These are phyloP conservation scores for Coniosporium tulheliwenetii DNA, from an alignment of 2,329 filamentous ascomycete species.

Conservation along the genomic window DNA sequence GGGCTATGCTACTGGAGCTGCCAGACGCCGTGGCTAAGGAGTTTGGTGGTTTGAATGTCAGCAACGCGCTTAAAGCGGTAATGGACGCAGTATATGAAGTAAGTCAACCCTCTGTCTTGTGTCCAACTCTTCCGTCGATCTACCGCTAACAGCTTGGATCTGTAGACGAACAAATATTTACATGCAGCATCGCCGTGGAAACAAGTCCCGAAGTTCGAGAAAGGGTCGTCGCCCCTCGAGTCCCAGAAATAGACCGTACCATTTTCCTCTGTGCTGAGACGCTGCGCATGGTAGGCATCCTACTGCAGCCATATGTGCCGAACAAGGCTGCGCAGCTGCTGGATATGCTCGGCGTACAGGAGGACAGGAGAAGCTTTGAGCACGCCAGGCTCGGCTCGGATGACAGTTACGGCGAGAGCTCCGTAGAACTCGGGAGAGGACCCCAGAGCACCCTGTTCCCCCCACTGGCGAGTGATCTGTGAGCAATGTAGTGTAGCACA, in stretches of 20 bases:
- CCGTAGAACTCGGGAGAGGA: slow-evolving; percentile 23
- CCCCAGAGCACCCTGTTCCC: slow-evolving; percentile 37
- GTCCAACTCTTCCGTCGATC: slow-evolving; percentile 11
- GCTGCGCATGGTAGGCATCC: slow-evolving; percentile 63
- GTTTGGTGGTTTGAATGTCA: slow-evolving; percentile 51
- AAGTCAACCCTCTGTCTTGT: slow-evolving; percentile 7
- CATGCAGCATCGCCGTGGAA: slow-evolving; percentile 54
- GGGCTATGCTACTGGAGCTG: slow-evolving; percentile 23
- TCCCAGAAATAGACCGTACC: slow-evolving; percentile 34
- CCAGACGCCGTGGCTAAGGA: slow-evolving; percentile 28
- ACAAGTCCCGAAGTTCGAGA: slow-evolving; percentile 21
- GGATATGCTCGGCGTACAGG: slow-evolving; percentile 58
- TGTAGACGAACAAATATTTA: slow-evolving; percentile 52
- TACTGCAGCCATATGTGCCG: slow-evolving; percentile 87
- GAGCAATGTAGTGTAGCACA: not conserved
- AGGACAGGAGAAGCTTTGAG: slow-evolving; percentile 44
- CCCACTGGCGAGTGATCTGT: slow-evolving; percentile 16
- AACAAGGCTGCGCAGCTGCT: slow-evolving; percentile 56
- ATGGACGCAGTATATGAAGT: slow-evolving; percentile 48
- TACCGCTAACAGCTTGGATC: not conserved
- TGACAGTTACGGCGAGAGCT: slow-evolving; percentile 46
- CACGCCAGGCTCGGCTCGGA: slow-evolving; percentile 51
- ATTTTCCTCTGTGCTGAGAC: slow-evolving; percentile 63
- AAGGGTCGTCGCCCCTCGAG: slow-evolving; percentile 9
- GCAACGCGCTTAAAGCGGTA: slow-evolving; percentile 48